phyloP scores from a whole-genome alignment of 257 asterid species.

The Solanum paucissectum region DNA sequence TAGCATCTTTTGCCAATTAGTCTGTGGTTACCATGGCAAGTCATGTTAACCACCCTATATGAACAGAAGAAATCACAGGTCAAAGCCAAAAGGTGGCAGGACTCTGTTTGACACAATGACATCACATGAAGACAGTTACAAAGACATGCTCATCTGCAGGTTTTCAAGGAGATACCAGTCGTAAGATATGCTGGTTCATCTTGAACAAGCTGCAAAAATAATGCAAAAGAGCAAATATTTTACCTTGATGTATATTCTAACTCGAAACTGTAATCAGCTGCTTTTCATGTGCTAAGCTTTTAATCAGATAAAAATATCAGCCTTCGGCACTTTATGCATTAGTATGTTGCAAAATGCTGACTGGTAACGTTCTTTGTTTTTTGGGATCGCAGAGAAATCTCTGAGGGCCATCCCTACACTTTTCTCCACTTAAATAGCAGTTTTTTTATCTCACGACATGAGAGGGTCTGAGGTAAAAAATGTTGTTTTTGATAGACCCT shows the following conservation, averaged over 20 bases:
- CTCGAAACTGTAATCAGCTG: neutral
- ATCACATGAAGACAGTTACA: conserved; percentile 9
- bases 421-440: neutral
- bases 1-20: conserved; percentile 6
- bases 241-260: neutral
- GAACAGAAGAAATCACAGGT: conserved; percentile 24
- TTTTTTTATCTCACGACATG: no score
- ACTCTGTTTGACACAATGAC: conserved; percentile 12
- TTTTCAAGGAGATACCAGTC: conserved; percentile 55
- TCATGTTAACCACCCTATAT: conserved; percentile 3
- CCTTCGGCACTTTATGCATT: neutral
- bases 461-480: no score
- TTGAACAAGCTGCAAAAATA: conserved; percentile 43
- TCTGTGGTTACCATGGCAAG: conserved; percentile 9
- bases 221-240: neutral
- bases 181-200: conserved; percentile 49
- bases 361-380: neutral
- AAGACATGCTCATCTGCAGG: conserved; percentile 29
- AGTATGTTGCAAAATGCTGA: neutral
- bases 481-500: no score
- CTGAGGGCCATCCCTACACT: neutral
- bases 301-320: neutral
- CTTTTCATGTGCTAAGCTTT: neutral
- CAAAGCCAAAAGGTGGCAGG: conserved; percentile 44
- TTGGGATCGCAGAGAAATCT: neutral